A percentile compares a stretch with the other conserved stretches of the same genome.
These are phyloP conservation scores for Colletotrichum sp. DNA, from an alignment of 2,329 filamentous ascomycete genomes.

Conservation along the genomic window DNA sequence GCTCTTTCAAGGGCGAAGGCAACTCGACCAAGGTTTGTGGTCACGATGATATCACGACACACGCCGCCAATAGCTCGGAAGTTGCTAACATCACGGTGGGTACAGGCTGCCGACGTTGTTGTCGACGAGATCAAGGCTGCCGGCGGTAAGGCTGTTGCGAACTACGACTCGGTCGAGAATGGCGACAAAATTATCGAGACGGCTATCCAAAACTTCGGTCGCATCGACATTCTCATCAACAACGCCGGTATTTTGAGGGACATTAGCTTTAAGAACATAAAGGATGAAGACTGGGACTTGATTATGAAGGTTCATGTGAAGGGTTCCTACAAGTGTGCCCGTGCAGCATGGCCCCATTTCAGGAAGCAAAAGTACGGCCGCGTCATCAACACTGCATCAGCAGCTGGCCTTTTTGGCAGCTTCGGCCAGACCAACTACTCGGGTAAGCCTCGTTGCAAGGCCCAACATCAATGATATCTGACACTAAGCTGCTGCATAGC, in stretches of 20 bases:
- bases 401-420: constrained; percentile 91
- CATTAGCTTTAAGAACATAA: constrained; percentile 98
- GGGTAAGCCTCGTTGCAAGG: constrained; percentile 43
- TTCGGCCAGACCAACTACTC: constrained; percentile 98
- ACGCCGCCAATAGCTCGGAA: neutral
- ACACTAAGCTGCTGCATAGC: constrained; percentile 48
- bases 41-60: neutral
- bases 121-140: constrained; percentile 84
- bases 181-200: constrained; percentile 95
- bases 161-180: constrained; percentile 94
- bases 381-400: constrained; percentile 96
- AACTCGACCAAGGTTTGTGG: constrained; percentile 76
- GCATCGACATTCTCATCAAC: constrained; percentile 95
- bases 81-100: constrained; percentile 25
- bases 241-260: constrained; percentile 96
- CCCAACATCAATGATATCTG: neutral
- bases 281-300: constrained; percentile 94
- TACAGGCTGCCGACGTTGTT: constrained; percentile 79
- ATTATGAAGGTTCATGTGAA: constrained; percentile 92
- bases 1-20: constrained; percentile 92
- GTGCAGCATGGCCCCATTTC: constrained; percentile 96
- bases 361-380: constrained; percentile 98
- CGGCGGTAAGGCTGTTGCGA: constrained; percentile 95
- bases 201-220: constrained; percentile 80
- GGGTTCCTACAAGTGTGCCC: constrained; percentile 93